Conservation (phyloP, 2,329 filamentous ascomycete species). For the Pyricularia sp. region DNA sequence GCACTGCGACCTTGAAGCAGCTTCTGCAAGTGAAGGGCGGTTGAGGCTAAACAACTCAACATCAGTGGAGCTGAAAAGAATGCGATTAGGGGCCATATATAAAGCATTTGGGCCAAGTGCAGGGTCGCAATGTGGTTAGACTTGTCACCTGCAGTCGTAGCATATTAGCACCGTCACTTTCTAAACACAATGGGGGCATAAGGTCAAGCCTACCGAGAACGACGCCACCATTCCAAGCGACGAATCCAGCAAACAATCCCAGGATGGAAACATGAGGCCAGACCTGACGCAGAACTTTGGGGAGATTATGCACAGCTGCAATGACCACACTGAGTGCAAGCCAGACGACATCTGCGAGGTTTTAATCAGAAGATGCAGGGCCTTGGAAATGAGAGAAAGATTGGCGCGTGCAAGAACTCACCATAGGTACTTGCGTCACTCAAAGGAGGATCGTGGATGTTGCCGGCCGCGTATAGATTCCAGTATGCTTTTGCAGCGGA, state of each 20-base stretch:
- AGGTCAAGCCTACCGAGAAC: constrained; percentile 62
- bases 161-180: not conserved
- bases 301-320: constrained; percentile 41
- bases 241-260: constrained; percentile 60
- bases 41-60: constrained; percentile 37
- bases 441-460: constrained; percentile 46
- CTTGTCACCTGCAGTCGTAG: constrained; percentile 61
- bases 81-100: constrained; percentile 81
- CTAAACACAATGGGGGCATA: not conserved
- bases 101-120: constrained; percentile 87
- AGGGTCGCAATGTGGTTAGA: constrained; percentile 86
- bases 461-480: constrained; percentile 29
- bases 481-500: not conserved
- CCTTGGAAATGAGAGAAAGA: not conserved
- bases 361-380: not conserved
- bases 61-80: constrained; percentile 86
- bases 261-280: constrained; percentile 58
- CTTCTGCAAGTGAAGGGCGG: not conserved
- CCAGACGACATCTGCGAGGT: not conserved
- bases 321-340: constrained; percentile 48
- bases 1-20: not conserved
- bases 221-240: constrained; percentile 81
- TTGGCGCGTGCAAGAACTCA: constrained; percentile 18
- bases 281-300: constrained; percentile 33
- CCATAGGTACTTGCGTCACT: constrained; percentile 38